Evolutionary conservation across 805 yeast genomes (phyloP).

Genomic region (Wickerhamomyces alni): DNA sequence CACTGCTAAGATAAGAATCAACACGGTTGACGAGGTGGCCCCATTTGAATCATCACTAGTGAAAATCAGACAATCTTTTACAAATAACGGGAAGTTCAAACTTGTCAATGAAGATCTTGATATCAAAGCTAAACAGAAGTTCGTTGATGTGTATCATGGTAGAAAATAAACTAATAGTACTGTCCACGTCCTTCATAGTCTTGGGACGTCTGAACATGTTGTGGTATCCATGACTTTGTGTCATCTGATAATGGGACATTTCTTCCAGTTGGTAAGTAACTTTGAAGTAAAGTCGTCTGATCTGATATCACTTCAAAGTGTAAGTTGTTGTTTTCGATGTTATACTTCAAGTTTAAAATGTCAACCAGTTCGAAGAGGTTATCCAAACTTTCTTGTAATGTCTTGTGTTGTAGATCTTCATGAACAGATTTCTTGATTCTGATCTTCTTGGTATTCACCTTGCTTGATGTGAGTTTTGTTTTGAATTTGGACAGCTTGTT

Average conservation of each 20-base stretch:
- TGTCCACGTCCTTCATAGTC: slow-evolving; percentile 2
- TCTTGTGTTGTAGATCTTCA: slow-evolving; percentile 2
- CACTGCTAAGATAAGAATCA: slow-evolving; percentile 22
- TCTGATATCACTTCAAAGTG: slow-evolving; percentile 15
- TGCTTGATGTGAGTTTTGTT: slow-evolving; percentile 6
- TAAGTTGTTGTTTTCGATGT: slow-evolving; percentile 33
- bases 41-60: slow-evolving; percentile 19
- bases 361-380: slow-evolving; percentile 37
- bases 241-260: slow-evolving; percentile 16
- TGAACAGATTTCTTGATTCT: slow-evolving; percentile 3
- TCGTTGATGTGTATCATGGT: slow-evolving; percentile 29
- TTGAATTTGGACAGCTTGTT: slow-evolving; percentile 12
- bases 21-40: slow-evolving; percentile 15
- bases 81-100: slow-evolving; percentile 43
- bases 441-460: slow-evolving; percentile 4
- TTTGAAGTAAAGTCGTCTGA: slow-evolving; percentile 11
- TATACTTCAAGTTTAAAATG: slow-evolving; percentile 33
- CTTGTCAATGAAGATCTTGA: slow-evolving; percentile 41
- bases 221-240: slow-evolving; percentile 14
- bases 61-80: slow-evolving; percentile 26
- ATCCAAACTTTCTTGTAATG: slow-evolving; percentile 28
- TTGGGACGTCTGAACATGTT: background rate
- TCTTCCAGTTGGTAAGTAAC: slow-evolving; percentile 20
- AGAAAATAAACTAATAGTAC: slow-evolving; percentile 9
- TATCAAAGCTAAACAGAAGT: slow-evolving; percentile 36